phyloP scores from a whole-genome alignment of 345 rosid genomes.

The Eucalyptus grandis region DNA sequence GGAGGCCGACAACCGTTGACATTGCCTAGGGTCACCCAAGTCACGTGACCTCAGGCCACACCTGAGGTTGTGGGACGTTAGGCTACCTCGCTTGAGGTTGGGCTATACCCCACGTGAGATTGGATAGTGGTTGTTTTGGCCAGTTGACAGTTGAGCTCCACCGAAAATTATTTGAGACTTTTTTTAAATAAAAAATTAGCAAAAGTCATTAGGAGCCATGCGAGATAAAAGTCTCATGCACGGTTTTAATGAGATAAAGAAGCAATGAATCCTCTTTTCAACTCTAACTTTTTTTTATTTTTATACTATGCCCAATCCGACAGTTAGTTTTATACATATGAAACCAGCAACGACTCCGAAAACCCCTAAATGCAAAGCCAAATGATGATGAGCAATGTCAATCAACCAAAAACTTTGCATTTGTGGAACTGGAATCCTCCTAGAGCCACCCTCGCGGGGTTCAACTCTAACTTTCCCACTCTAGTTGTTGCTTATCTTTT shows the following conservation, averaged over 20 bases:
- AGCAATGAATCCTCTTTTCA: too few species aligned
- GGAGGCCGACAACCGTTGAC: fast-evolving
- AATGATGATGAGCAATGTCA: too few species aligned
- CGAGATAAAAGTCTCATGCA: background rate
- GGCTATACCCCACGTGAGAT: background rate
- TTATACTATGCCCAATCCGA: too few species aligned
- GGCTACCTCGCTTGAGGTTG: background rate
- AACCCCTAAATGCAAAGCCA: too few species aligned
- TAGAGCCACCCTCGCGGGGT: too few species aligned
- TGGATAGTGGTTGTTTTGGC: background rate
- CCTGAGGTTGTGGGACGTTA: background rate
- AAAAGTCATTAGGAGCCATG: too few species aligned
- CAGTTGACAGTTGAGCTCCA: fast-evolving
- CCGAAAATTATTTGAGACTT: background rate
- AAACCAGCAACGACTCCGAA: too few species aligned
- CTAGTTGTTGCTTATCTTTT: too few species aligned
- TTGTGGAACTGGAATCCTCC: too few species aligned
- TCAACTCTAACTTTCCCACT: too few species aligned
- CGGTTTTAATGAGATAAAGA: fast-evolving
- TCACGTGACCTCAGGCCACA: background rate
- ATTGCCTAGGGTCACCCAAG: background rate
- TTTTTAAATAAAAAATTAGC: background rate
- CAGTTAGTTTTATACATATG: too few species aligned
- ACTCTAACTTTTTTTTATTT: fast-evolving
- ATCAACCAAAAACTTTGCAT: too few species aligned